These are phyloP conservation scores for Euphorbia schlechtendalii DNA, from an alignment of 441 rosid genomes.

Conservation along the genomic window DNA sequence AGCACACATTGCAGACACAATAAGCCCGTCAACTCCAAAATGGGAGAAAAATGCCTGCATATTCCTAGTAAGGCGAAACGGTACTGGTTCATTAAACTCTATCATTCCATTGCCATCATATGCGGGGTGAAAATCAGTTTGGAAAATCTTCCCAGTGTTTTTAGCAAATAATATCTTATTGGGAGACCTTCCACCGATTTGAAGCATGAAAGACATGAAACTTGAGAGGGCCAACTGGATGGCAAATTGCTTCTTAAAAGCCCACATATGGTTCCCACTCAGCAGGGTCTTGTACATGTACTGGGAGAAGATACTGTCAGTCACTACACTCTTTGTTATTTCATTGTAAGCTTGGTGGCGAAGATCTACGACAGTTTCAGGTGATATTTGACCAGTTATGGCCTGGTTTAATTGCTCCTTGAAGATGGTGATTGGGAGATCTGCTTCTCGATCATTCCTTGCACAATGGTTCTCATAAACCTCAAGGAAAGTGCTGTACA, in stretches of 20 bases:
- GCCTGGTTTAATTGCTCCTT: conserved; percentile 97
- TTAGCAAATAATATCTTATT: conserved; percentile 92
- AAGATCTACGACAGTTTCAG: conserved; percentile 87
- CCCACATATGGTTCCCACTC: conserved; percentile 92
- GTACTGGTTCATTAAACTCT: conserved; percentile 89
- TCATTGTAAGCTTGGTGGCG: conserved; percentile 87
- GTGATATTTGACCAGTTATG: conserved; percentile 76
- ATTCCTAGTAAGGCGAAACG: conserved; percentile 92
- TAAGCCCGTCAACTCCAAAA: conserved; percentile 94
- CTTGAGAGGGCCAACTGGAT: conserved; percentile 91
- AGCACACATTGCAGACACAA: conserved; percentile 81
- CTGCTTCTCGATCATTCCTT: conserved; percentile 81
- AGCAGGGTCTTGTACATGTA: conserved; percentile 85
- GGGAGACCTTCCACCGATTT: conserved; percentile 98
- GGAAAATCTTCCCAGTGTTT: conserved; percentile 89
- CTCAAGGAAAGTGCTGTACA: conserved; percentile 97
- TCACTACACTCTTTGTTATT: conserved; percentile 60
- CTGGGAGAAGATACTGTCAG: conserved; percentile 83
- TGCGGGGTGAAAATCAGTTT: conserved; percentile 97
- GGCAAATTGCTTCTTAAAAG: conserved; percentile 94
- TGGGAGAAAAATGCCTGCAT: conserved; percentile 93
- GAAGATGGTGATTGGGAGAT: conserved; percentile 81
- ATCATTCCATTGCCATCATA: conserved; percentile 89
- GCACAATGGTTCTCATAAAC: conserved; percentile 97
- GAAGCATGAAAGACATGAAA: conserved; percentile 95